Base-by-base conservation (phyloP, 164 flowering plant genomes). In the Magnolia kwangsiensis region DNA sequence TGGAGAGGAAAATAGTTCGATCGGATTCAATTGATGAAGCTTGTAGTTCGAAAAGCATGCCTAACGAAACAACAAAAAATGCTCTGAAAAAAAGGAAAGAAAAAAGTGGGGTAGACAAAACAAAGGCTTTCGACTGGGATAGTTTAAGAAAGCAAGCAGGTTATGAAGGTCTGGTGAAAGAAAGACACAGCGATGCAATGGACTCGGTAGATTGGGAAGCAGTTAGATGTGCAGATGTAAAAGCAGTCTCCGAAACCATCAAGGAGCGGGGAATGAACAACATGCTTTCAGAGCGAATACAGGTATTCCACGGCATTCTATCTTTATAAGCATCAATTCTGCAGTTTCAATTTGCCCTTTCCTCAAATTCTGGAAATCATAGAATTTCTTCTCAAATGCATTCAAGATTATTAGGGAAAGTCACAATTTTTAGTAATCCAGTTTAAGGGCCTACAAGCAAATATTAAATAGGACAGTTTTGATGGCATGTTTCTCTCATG, bases 191-290 rank as follows among this genome's bases (percentile, higher is more conserved):
- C 8, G 79, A 84, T 23, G 77, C 81, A 66, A 85, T 78, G 86
- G 97, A 95, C 77, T 89, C 91, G 13, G 72, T 90, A 21, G 92
- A 95, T 77, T 95, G 89, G 85, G 92, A 91, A 72, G 93, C 95
- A 73, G 84, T 94, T 16, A 82, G 91, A 76, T 23, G 74, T 71
- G 93, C 98, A 77, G 73, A 83, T n/a, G 83, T 85, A 29, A 49
- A 63, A 1, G 88, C 85, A 75, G 81, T 95, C 50, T 85, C 98
- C 8, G 51, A 85, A 0, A 69, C 93, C 1, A 92, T 91, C 74
- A 78, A 79, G 87, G 85, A 78, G 51, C 82, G 97, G 31, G 98
- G 98, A 67, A 87, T 86, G 85, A 86, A 90, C 63, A 85, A 84
- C 76, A 78, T 85, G 77, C 86, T 95, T 63, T 95, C 96, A 27